Percentiles rank a stretch among this genome's conserved stretches.
phyloP scores from a whole-genome alignment of 169 alveolate genomes.

The Plasmodium billcollinsi region DNA sequence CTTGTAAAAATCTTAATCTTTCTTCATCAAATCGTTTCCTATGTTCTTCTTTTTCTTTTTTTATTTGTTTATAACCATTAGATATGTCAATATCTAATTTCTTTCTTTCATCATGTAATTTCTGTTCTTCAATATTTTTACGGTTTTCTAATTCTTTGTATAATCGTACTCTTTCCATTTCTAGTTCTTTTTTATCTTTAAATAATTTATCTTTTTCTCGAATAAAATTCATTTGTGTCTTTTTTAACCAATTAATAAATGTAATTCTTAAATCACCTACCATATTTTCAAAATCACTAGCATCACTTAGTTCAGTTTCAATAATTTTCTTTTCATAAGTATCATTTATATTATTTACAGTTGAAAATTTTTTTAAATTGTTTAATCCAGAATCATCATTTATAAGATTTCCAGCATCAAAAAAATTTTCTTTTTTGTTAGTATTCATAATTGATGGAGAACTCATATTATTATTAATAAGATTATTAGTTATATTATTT shows the following conservation, averaged over 20 bases:
- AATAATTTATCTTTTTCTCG: slow-evolving; percentile 79
- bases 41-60: slow-evolving; percentile 90
- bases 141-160: slow-evolving; percentile 78
- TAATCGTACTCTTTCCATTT: slow-evolving; percentile 77
- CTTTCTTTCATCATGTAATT: slow-evolving; percentile 86
- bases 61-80: slow-evolving; percentile 87
- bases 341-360: slow-evolving; percentile 53
- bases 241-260: slow-evolving; percentile 89
- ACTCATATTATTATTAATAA: slow-evolving; percentile 11
- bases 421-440: slow-evolving; percentile 44
- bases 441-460: neutral
- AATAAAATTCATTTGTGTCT: slow-evolving; percentile 84
- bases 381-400: slow-evolving; percentile 51
- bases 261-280: slow-evolving; percentile 90
- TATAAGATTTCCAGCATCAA: slow-evolving; percentile 24
- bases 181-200: slow-evolving; percentile 81
- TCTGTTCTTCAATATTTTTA: slow-evolving; percentile 40
- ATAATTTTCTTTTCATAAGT: slow-evolving; percentile 69
- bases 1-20: slow-evolving; percentile 85
- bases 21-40: slow-evolving; percentile 88
- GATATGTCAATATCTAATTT: slow-evolving; percentile 87
- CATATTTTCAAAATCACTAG: slow-evolving; percentile 89
- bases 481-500: neutral
- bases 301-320: slow-evolving; percentile 73
- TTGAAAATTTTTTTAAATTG: slow-evolving; percentile 33